Percentiles rank a stretch among this genome's conserved stretches.
These are phyloP conservation scores for Thymus quinquecostatus DNA, from an alignment of 257 asterid genomes.

Conservation along the genomic window DNA sequence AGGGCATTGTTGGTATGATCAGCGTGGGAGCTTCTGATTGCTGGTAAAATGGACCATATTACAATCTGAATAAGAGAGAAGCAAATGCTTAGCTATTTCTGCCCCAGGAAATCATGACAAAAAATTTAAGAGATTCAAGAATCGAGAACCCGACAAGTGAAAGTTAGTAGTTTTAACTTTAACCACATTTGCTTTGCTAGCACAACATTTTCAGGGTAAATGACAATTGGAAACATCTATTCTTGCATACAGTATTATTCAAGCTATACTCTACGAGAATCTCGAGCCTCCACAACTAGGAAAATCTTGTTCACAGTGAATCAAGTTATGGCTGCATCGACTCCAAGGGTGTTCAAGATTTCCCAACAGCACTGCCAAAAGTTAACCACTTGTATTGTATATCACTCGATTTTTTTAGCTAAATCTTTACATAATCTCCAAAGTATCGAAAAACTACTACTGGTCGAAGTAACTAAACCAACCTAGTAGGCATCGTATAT, in stretches of 20 bases:
- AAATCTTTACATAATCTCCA: background rate
- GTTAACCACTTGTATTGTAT: background rate
- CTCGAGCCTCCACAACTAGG: background rate
- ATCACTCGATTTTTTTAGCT: background rate
- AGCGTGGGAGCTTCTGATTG: constrained; percentile 76
- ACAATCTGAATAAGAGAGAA: constrained; percentile 60
- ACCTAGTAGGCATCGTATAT: background rate
- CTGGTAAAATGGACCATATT: constrained; percentile 83
- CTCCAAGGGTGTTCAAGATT: background rate
- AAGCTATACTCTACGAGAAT: background rate
- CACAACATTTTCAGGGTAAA: constrained; percentile 1
- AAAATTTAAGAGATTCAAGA: background rate
- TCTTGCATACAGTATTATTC: background rate
- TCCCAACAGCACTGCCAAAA: constrained; percentile 2
- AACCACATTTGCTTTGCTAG: background rate
- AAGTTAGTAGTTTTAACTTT: background rate
- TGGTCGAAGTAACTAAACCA: background rate
- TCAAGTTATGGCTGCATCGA: background rate
- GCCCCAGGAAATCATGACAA: background rate
- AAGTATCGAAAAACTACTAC: background rate
- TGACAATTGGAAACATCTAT: background rate
- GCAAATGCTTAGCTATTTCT: background rate
- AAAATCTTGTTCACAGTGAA: background rate
- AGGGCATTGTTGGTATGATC: constrained; percentile 80
- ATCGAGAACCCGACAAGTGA: background rate